These are phyloP conservation scores for Xylariaceae sp. DNA, from an alignment of 2,329 filamentous ascomycete genomes.

Conservation along the genomic window DNA sequence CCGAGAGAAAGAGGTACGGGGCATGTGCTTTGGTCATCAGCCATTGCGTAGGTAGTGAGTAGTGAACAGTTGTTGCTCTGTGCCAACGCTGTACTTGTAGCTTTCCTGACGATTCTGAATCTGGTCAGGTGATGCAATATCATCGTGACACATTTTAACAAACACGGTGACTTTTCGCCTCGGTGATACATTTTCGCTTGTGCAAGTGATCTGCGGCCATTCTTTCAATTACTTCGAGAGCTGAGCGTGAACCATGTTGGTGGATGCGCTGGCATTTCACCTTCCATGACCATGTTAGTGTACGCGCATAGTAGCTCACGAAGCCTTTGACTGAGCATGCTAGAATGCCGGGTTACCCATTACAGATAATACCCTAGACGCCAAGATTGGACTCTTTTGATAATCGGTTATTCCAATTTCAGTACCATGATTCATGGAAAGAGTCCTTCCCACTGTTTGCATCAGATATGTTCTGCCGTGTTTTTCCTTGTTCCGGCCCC, in stretches of 20 bases:
- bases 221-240: background rate
- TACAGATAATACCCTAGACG: too few relatives aligned
- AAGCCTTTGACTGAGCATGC: too few relatives aligned
- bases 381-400: too few relatives aligned
- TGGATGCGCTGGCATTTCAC: background rate
- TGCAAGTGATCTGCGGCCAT: background rate
- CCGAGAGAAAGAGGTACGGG: background rate
- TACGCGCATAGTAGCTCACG: too few relatives aligned
- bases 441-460: too few relatives aligned
- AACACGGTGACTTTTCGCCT: background rate
- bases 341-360: too few relatives aligned
- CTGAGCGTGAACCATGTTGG: background rate
- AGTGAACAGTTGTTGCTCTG: slow-evolving; percentile 2
- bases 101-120: background rate
- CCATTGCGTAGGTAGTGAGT: background rate
- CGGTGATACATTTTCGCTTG: background rate
- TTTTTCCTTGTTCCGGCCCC: too few relatives aligned
- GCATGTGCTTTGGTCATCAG: background rate
- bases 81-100: background rate
- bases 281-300: background rate
- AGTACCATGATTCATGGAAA: too few relatives aligned
- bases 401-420: too few relatives aligned
- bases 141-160: background rate
- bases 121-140: background rate
- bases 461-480: too few relatives aligned